Evolutionary conservation across 306 rosid genomes (phyloP), one percentile per base, ranked within the genome.

Genomic region (Sechiopsis laciniata): DNA sequence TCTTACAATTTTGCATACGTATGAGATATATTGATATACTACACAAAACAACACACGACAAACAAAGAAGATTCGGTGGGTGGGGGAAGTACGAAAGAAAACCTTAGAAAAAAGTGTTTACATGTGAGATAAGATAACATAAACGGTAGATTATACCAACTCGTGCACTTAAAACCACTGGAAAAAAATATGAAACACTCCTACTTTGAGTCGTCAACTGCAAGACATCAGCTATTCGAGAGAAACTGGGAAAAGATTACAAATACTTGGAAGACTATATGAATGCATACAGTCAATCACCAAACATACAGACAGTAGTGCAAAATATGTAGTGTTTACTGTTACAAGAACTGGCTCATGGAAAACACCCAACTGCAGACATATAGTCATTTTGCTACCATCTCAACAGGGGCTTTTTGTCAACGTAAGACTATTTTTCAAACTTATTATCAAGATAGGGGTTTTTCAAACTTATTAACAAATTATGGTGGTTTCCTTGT

Each of bases 361-460:
- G 69, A 66, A 78, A 62, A 80, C 84, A 92, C 96, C 86, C 84
- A 82, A 74, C 80, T 73, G 76, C 52, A 73, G 80, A 61, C 52
- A 2, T 40, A 2, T 92, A 90, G 66, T 88, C 93, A 90, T 53
- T 70, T 91, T 88, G 87, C 96, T 88, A 90, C 92, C 92, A 70
- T 62, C 19, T 80, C 72, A 80, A 56, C 64, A 42, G 48, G 48
- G 11, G 11, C 48, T 7, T 42, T 9, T 42, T 42, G 48, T 9
- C 46, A 40, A 40, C 46, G 46, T 40, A 40, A 40, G 10, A 0
- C 5, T 40, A 5, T 40, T 40, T 40, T 40, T 40, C 46, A 40
- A 40, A 35, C 40, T 35, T 35, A 35, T 35, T 35, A 2, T 35
- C 40, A 35, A 35, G 6, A 35, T 35, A 35, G 40, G 6, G 40